These are phyloP conservation scores for Pseudomicrostroma phylloplanum DNA, from an alignment of 1,284 basidiomycete species.

Conservation along the genomic window DNA sequence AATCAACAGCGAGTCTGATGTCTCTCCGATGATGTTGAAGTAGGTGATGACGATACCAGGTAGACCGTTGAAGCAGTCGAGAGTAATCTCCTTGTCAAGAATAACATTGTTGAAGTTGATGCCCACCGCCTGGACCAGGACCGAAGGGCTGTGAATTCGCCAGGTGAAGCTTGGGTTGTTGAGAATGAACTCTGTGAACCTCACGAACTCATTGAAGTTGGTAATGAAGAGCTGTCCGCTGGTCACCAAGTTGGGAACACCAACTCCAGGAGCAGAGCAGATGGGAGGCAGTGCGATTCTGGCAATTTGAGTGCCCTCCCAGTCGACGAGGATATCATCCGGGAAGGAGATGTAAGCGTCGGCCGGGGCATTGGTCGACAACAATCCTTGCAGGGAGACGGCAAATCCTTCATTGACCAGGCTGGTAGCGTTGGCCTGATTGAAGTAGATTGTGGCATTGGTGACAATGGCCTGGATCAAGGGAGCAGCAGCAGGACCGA, in stretches of 20 bases:
- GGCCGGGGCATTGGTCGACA: constrained; percentile 51
- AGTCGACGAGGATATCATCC: constrained; percentile 57
- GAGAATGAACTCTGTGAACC: constrained; percentile 63
- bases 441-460: constrained; percentile 59
- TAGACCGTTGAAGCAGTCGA: constrained; percentile 67
- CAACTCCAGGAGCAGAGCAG: constrained; percentile 64
- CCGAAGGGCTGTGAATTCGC: constrained; percentile 63
- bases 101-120: constrained; percentile 65
- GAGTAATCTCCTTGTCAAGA: constrained; percentile 61
- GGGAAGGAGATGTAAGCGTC: constrained; percentile 55
- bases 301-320: constrained; percentile 66
- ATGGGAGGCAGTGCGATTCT: constrained; percentile 62
- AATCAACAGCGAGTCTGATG: constrained; percentile 65
- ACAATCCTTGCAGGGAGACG: constrained; percentile 51
- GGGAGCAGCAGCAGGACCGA: constrained; percentile 59
- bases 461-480: constrained; percentile 66
- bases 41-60: constrained; percentile 61
- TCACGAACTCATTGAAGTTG: constrained; percentile 56
- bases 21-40: constrained; percentile 59
- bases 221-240: constrained; percentile 50
- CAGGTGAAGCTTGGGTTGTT: constrained; percentile 65
- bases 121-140: constrained; percentile 63
- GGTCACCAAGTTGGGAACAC: constrained; percentile 62
- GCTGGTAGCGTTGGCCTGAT: constrained; percentile 62
- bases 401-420: constrained; percentile 42